Evolutionary conservation across 306 rosid species (phyloP).

Genomic region (Boehmeria nivea): DNA sequence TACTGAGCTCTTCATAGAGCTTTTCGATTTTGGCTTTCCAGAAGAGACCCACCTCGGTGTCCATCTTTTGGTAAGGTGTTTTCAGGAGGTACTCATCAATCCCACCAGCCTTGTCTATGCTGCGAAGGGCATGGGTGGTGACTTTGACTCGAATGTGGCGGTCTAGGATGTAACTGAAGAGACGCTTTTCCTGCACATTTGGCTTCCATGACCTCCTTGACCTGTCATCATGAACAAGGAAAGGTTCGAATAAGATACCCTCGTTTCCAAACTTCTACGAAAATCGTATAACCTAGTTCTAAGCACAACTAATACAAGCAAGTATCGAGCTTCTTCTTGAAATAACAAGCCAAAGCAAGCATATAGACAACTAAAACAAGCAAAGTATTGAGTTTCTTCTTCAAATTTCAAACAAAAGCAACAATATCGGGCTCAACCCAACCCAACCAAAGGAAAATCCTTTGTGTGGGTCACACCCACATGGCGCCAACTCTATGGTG

Average conservation of each 20-base stretch:
- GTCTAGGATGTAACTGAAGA: conserved; percentile 83
- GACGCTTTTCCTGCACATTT: conserved; percentile 87
- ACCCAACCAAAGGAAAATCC: too few relatives aligned
- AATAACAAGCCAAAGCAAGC: too few relatives aligned
- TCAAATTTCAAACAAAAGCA: too few relatives aligned
- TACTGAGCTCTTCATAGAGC: conserved; percentile 63
- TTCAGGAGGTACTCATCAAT: conserved; percentile 87
- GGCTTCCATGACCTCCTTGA: conserved; percentile 89
- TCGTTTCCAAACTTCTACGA: too few relatives aligned
- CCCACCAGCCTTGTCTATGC: conserved; percentile 95
- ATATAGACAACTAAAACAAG: too few relatives aligned
- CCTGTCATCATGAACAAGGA: conserved; percentile 41
- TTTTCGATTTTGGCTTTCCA: conserved; percentile 93
- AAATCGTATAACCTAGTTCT: too few relatives aligned
- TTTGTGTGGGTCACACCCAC: too few relatives aligned
- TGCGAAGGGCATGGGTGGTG: conserved; percentile 82
- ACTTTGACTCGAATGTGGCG: conserved; percentile 83
- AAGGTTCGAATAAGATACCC: not conserved
- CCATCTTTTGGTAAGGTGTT: conserved; percentile 91
- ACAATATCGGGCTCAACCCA: too few relatives aligned
- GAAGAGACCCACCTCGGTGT: conserved; percentile 76
- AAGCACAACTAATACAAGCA: too few relatives aligned
- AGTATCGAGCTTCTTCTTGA: too few relatives aligned
- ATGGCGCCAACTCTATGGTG: too few relatives aligned
- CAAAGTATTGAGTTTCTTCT: too few relatives aligned